Evolutionary conservation across 2,329 filamentous ascomycete species (phyloP), one percentile per base, ranked within the genome.

Genomic region (Pestalotiopsis sp.): DNA sequence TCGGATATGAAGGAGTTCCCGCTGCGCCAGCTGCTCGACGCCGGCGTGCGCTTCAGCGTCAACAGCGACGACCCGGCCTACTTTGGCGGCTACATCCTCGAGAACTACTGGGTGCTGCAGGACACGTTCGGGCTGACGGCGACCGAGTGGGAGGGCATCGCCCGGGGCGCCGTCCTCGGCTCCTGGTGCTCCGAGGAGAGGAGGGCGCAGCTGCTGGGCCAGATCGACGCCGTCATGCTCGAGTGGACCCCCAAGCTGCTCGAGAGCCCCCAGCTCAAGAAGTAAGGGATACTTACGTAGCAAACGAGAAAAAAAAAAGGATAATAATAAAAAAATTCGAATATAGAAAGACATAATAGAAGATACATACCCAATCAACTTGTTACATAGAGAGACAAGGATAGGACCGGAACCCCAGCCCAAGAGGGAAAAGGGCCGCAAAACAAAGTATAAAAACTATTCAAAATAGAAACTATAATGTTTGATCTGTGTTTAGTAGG

Each of bases 11-110:
- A 80, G 4, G 81, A 90, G 65, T 81, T 91, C 41, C 91, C 92
- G 0, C 85, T 93, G 69, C 83, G 89, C 14, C 81, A 80, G 65
- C 91, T 93, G 72, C 78, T 93, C 23, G 86, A 92, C 55, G 81
- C 81, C 5, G 88, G 90, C 0, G 88, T 93, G 52, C 84, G 81
- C 70, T 93, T 93, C 78, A 91, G 88, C 67, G 88, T 94, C 77
- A 93, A 93, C 79, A 91, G 89, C 72, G 91, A 93, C 75, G 91
- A 93, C 75, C 91, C 91, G 69, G 91, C 90, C 12, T 93, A 93
- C 76, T 94, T 95, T 80, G 91, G 91, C 3, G 90, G 88, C 0
- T 94, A 93, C 78, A 88, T 94, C 66, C 81, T 92, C 65, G 91
- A 92, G 73, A 94, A 94, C 72, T 94, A 92, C 79, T 91, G 88